A percentile compares a stretch with the other conserved stretches of the same genome.
Evolutionary conservation across 345 rosid genomes (phyloP).

Genomic region (Euphorbia peplus): DNA sequence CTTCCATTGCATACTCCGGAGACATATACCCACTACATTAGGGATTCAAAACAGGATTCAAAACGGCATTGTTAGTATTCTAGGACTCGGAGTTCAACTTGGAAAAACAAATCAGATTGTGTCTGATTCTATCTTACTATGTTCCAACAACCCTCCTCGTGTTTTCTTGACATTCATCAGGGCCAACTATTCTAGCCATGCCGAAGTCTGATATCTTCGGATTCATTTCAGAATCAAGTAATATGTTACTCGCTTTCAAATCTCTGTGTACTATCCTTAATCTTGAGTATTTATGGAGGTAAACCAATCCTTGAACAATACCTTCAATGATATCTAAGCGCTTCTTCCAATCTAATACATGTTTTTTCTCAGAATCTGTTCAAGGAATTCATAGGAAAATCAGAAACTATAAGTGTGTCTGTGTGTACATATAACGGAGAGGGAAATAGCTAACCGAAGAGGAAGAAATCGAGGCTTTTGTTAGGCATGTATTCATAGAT

Average conservation of each 20-base stretch:
- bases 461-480: constrained; percentile 13
- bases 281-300: constrained; percentile 25
- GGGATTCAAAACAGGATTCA: no score
- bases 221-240: constrained; percentile 18
- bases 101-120: no score
- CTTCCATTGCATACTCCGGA: constrained; percentile 24
- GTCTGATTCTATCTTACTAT: constrained; percentile 6
- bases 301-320: constrained; percentile 21
- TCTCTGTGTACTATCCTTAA: constrained; percentile 22
- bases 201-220: constrained; percentile 24
- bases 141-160: constrained; percentile 19
- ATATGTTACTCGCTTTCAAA: constrained; percentile 19
- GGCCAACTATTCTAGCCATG: constrained; percentile 19
- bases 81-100: neutral
- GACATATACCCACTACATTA: constrained; percentile 28
- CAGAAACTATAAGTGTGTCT: neutral
- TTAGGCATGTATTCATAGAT: constrained; percentile 22
- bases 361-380: neutral
- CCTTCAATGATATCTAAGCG: constrained; percentile 14
- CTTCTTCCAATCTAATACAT: constrained; percentile 16
- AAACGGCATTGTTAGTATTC: neutral
- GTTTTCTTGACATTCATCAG: constrained; percentile 4
- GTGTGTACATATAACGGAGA: neutral
- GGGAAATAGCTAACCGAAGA: constrained; percentile 12
- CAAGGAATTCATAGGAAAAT: neutral